Base-by-base conservation (phyloP, 23 red algal species). In the Chondrus crispus region DNA sequence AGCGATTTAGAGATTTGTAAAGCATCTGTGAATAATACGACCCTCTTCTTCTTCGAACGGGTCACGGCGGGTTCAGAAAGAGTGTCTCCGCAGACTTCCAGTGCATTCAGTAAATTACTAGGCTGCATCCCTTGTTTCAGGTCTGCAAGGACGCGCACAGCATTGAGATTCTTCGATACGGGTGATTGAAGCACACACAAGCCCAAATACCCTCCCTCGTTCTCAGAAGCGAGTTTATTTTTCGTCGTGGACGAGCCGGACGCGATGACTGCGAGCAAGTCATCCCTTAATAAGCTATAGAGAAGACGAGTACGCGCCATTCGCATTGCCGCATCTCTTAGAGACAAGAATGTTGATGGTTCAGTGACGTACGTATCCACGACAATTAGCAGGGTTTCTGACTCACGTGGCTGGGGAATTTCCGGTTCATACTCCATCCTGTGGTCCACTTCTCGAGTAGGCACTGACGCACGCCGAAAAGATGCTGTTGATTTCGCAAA, bases 301-400 rank as follows among this genome's bases (percentile, higher is more conserved):
- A 90, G 16, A 29, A 90, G 72, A 28, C 87, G 87, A 1, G 87
- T 90, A 40, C 69, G 71, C 7, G 87, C 87, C 11, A 90, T 35
- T 18, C 87, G 87, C 18, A 75, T 38, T 29, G 87, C 87, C 33
- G 62, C 72, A 2, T 68, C 53, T 3, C 42, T 9, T 36, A 90
- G 87, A 36, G 64, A 46, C 20, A 62, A 11, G 74, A 90, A 90
- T 13, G 46, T 48, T n/a, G 13, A 6, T 3, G 46, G 20, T 22
- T 62, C 55, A 3, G 84, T 32, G 5, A 68, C 47, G 9, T 38
- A 68, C 22, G 66, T 74, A 49, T 87, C 84, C n/a, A 87, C 22
- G 47, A 40, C 84, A 43, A 87, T 18, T 2, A 87, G 26, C 2
- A 87, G 63, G 43, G 84, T 66, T 37, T 87, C 66, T 19, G 84